Conservation (phyloP, 169 alveolate species). For the Eimeria nieschulzi region DNA sequence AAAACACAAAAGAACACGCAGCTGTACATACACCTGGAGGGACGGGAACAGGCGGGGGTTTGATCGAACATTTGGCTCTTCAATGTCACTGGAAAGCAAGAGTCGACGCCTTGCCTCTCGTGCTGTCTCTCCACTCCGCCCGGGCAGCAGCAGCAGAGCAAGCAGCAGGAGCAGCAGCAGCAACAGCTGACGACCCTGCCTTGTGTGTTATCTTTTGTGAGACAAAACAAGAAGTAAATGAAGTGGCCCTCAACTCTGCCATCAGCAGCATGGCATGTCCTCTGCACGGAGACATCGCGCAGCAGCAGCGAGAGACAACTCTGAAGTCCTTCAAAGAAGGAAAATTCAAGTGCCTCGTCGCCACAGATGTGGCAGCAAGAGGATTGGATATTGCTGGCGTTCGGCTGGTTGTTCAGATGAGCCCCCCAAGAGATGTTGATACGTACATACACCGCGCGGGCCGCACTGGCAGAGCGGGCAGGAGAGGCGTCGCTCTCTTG, state of each 20-base stretch:
- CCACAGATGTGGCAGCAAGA: slow-evolving; percentile 93
- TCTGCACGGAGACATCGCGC: slow-evolving; percentile 92
- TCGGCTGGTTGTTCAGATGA: slow-evolving; percentile 88
- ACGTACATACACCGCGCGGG: slow-evolving; percentile 90
- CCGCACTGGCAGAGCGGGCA: slow-evolving; percentile 91
- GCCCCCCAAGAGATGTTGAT: slow-evolving; percentile 89
- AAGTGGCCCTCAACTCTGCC: slow-evolving; percentile 84
- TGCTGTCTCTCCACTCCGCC: slow-evolving; percentile 80
- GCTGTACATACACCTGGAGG: slow-evolving; percentile 5
- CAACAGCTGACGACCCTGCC: slow-evolving; percentile 80
- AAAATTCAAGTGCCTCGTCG: slow-evolving; percentile 88
- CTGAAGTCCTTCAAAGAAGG: slow-evolving; percentile 85
- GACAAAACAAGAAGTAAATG: slow-evolving; percentile 91
- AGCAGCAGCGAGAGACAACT: slow-evolving; percentile 90
- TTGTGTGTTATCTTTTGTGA: slow-evolving; percentile 89
- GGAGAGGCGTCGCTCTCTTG: slow-evolving; percentile 79
- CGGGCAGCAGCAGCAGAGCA: not conserved
- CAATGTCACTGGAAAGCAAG: slow-evolving; percentile 87
- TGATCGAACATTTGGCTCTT: slow-evolving; percentile 85
- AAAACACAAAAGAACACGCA: not conserved
- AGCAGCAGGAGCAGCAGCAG: slow-evolving; percentile 28
- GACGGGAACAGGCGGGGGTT: not conserved
- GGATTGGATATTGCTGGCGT: slow-evolving; percentile 93
- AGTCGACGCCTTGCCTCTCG: slow-evolving; percentile 88
- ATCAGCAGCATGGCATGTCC: slow-evolving; percentile 84